Evolutionary conservation across 129 eudicot genomes (phyloP).

Genomic region (Pittosporum tobira): DNA sequence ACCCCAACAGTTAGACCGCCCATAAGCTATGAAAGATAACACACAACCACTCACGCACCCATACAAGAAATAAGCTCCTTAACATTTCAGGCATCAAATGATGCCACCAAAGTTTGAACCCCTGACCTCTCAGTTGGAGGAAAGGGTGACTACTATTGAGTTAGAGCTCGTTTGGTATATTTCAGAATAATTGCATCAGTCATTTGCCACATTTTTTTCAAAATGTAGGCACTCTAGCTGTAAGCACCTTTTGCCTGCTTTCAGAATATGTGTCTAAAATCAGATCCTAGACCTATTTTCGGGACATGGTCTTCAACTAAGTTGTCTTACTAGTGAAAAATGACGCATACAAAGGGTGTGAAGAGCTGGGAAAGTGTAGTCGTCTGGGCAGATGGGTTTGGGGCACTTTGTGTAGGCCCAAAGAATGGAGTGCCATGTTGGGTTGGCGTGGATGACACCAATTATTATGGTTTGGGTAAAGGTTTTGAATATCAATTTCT

Average conservation of each 20-base stretch:
- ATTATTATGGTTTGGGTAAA: slow-evolving; percentile 12
- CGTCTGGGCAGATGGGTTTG: slow-evolving; percentile 12
- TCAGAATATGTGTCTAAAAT: too few species aligned
- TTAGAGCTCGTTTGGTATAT: too few species aligned
- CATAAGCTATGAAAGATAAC: too few species aligned
- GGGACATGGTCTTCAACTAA: not conserved
- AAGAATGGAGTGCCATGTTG: slow-evolving; percentile 8
- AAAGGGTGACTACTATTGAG: too few species aligned
- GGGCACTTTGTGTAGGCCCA: slow-evolving; percentile 6
- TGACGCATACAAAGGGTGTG: slow-evolving; percentile 4
- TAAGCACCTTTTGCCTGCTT: too few species aligned
- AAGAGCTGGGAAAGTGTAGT: slow-evolving; percentile 10
- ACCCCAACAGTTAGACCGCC: too few species aligned
- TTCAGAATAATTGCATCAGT: not conserved
- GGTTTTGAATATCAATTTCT: slow-evolving; percentile 12
- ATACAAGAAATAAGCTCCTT: too few species aligned
- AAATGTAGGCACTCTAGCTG: too few species aligned
- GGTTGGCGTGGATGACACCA: slow-evolving; percentile 15
- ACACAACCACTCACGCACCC: too few species aligned
- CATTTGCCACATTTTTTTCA: not conserved
- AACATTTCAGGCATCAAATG: too few species aligned
- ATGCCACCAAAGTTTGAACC: too few species aligned
- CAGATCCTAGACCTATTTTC: not conserved
- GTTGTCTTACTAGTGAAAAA: not conserved
- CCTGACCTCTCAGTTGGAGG: too few species aligned